Percentiles rank a stretch among this genome's conserved stretches.
phyloP scores from a whole-genome alignment of 2,329 filamentous ascomycete species.

The Colletotrichum sp. region DNA sequence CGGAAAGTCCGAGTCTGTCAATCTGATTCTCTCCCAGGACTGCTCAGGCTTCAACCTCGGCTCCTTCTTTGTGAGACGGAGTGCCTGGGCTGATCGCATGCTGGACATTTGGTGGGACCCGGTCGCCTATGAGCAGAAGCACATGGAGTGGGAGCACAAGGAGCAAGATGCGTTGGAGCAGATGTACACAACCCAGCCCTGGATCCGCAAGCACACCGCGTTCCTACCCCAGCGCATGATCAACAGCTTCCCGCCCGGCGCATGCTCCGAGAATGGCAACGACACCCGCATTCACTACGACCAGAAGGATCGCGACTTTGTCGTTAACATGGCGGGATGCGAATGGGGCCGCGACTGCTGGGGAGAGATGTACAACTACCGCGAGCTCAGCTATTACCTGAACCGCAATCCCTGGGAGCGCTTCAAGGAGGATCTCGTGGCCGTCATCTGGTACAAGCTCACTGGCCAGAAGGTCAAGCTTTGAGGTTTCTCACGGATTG shows the following conservation, averaged over 20 bases:
- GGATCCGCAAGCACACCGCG: slow-evolving; percentile 86
- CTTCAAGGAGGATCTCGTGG: slow-evolving; percentile 71
- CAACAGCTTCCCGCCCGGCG: slow-evolving; percentile 92
- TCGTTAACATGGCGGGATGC: slow-evolving; percentile 99
- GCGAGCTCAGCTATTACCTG: slow-evolving; percentile 86
- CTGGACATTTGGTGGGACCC: slow-evolving; percentile 99
- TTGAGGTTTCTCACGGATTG: slow-evolving; percentile 26
- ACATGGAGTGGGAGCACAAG: slow-evolving; percentile 99
- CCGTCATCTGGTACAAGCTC: slow-evolving; percentile 66
- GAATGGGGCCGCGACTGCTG: slow-evolving; percentile 97
- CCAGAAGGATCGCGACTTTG: slow-evolving; percentile 83
- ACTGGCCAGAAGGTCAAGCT: slow-evolving; percentile 66
- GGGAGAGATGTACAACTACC: slow-evolving; percentile 96
- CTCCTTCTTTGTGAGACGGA: slow-evolving; percentile 89
- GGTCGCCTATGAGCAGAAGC: slow-evolving; percentile 95
- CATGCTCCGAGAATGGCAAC: slow-evolving; percentile 80
- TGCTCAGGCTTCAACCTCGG: slow-evolving; percentile 96
- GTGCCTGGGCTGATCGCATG: slow-evolving; percentile 87
- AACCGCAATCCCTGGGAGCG: slow-evolving; percentile 84
- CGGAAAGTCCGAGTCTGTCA: slow-evolving; percentile 77
- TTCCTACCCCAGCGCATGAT: slow-evolving; percentile 92
- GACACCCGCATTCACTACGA: slow-evolving; percentile 85
- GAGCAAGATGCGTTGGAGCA: slow-evolving; percentile 96
- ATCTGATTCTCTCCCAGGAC: slow-evolving; percentile 89
- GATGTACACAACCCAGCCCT: slow-evolving; percentile 88